These are phyloP conservation scores for Carex cristatella DNA, from an alignment of 176 grass and related monocot genomes.

Conservation along the genomic window DNA sequence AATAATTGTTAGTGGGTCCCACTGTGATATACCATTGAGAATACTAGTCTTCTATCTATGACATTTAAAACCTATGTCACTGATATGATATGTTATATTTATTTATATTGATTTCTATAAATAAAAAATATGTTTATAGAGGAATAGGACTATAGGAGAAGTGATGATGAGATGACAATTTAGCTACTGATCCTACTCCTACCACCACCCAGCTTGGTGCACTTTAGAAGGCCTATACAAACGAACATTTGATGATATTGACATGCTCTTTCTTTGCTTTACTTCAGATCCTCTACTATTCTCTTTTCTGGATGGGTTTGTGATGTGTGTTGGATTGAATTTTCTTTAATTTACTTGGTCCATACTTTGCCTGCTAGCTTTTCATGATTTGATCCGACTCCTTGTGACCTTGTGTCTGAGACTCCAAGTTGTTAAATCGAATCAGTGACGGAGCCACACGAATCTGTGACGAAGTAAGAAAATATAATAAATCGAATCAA, in stretches of 20 bases:
- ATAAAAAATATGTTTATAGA: neutral
- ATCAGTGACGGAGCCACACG: too few relatives aligned
- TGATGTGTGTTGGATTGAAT: neutral
- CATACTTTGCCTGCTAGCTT: neutral
- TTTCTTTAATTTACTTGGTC: neutral
- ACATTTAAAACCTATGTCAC: too few relatives aligned
- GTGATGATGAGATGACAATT: neutral
- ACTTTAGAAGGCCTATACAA: neutral
- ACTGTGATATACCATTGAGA: too few relatives aligned
- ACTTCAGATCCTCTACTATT: neutral
- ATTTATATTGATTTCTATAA: too few relatives aligned
- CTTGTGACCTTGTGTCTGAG: too few relatives aligned
- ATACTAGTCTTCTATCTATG: too few relatives aligned
- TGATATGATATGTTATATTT: too few relatives aligned
- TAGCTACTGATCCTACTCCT: conserved; percentile 5
- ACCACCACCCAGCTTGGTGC: neutral
- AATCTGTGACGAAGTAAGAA: too few relatives aligned
- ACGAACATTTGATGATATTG: conserved; percentile 7
- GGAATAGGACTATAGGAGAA: neutral
- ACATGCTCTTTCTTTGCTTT: neutral
- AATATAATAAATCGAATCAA: too few relatives aligned
- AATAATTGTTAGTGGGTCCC: too few relatives aligned
- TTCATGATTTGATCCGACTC: too few relatives aligned
- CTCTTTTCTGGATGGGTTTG: neutral
- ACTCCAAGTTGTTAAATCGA: too few relatives aligned